Base-by-base conservation (phyloP, 257 asterid genomes). In the Solanum arcanum region DNA sequence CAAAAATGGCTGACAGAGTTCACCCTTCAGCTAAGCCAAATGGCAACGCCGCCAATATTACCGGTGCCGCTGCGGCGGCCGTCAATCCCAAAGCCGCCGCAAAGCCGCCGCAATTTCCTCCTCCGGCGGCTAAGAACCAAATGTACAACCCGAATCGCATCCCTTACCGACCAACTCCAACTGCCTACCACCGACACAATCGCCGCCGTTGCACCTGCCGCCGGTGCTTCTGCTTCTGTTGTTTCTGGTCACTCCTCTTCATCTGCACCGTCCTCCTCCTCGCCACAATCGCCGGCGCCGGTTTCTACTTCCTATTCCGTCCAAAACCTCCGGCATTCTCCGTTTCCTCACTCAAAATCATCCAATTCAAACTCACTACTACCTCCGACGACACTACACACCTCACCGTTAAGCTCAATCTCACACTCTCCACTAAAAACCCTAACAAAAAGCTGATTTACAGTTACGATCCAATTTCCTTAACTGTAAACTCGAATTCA, bases 351-450 rank as follows among this genome's bases (percentile, higher is more conserved):
- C 88, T 96, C 73, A 96, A 91, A 70, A 86, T 96, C 87, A 78
- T 95, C n/a, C 59, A 92, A 4, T 93, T 94, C 92, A 96, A 95
- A 90, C 95, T 96, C 88, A 88, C 93, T 89, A 94, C 96, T 77
- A 90, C 92, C 84, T 88, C 98, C 46, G 41, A 93, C 74, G 99
- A 96, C 87, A 72, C 94, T 85, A 92, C 98, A 7, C 93, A 89
- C 87, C 95, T 96, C 90, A 90, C 95, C 33, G 84, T 98, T 3
- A 90, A 87, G 20, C 83, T 95, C 84, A 96, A 94, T 91, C 72
- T 95, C 86, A 95, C 99, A 0, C 89, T 96, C 73, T 91, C 96
- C 18, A 91, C 93, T 3, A 93, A 91, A n/a, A 96, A 96, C 86
- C 93, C 95, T 18, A 96, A 96, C 90, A 93, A 92, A 41, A 94